Evolutionary conservation across 352 stramenopile genomes (phyloP), one percentile per base, ranked within the genome.

Genomic region (Achlya hypogyna): DNA sequence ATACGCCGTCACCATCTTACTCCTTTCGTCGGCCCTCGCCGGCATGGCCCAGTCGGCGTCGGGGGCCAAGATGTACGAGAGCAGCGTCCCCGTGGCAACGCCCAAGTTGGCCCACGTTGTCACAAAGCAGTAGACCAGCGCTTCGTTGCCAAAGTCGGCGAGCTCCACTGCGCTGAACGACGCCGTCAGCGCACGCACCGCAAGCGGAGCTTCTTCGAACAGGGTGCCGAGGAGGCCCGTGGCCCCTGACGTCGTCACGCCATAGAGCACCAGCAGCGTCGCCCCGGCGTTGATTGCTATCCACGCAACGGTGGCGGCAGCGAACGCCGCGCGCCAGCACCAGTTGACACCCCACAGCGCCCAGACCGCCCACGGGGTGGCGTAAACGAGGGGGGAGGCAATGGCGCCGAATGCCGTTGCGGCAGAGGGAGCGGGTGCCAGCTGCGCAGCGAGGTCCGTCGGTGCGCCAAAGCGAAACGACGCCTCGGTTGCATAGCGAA

Each of bases 381-480:
- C 74, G 65, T 81, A 83, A 29, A 75, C 62, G 22, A 81, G 62
- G 20, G 72, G 78, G n/a, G n/a, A n/a, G n/a, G n/a, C n/a, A n/a
- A n/a, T n/a, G n/a, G n/a, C n/a, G n/a, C n/a, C n/a, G n/a, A n/a
- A n/a, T n/a, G n/a, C n/a, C n/a, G n/a, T n/a, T n/a, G n/a, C n/a
- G n/a, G n/a, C n/a, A n/a, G n/a, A n/a, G n/a, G n/a, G n/a, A n/a
- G n/a, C n/a, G n/a, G n/a, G n/a, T 84, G 63, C 78, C 80, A 53
- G 75, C 23, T 78, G 16, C 72, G 79, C 0, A 72, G 73, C 14
- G 38, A n/a, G n/a, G n/a, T n/a, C 22, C 22, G 42, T 18, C 20
- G 84, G 74, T 27, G 78, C 81, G 62, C 79, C 86, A 62, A 89
- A 89, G 56, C 73, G 81, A 53, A 81, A 76, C 53, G 82, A 83